Evolutionary conservation across 352 stramenopile species (phyloP), one percentile per base, ranked within the genome.

Genomic region (Pythium rhizo-oryzae): DNA sequence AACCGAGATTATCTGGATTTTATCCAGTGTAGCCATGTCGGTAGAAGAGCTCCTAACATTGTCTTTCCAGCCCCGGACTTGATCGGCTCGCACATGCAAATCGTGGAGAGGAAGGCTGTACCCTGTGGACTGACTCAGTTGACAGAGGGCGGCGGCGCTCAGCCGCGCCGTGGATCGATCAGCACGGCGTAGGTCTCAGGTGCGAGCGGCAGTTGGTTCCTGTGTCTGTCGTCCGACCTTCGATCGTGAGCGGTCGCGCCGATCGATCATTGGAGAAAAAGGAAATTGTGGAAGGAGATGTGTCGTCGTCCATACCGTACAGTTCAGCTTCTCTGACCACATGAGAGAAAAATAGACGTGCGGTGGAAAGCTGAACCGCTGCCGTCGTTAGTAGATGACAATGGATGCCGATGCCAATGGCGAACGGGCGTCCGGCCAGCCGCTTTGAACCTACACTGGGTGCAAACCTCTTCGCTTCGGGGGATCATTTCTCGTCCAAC

Each of bases 1-100:
- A 44, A 16, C 21, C 23, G 51, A 62, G 46, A 46, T 39, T 62
- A 57, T 46, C 13, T 35, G 15, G n/a, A 35, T 61, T 47, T 49
- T 62, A 62, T 62, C 18, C 19, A 41, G 6, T 68, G 62, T 68
- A 68, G 39, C 62, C 52, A 68, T 62, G 0, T 53, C 3, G 33
- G 33, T 41, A 62, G 56, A 62, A 51, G 41, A 50, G 41, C 56
- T 41, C 35, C 35, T 15, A 41, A 33, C 28, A 7, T 33, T 33
- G 2, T 33, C 6, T 33, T 33, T 33, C 3, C 28, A 33, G 3
- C 28, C 2, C 28, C 2, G 28, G 28, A 33, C 28, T 33, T 52
- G 19, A 28, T 52, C 46, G 46, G n/a, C 19, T 52, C 46, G 35
- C 35, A 41, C 35, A 2, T 6, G 6, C 28, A 33, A 6, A 33